These are phyloP conservation scores for Plasmodium berghei DNA, from an alignment of 169 alveolate genomes.

Conservation along the genomic window DNA sequence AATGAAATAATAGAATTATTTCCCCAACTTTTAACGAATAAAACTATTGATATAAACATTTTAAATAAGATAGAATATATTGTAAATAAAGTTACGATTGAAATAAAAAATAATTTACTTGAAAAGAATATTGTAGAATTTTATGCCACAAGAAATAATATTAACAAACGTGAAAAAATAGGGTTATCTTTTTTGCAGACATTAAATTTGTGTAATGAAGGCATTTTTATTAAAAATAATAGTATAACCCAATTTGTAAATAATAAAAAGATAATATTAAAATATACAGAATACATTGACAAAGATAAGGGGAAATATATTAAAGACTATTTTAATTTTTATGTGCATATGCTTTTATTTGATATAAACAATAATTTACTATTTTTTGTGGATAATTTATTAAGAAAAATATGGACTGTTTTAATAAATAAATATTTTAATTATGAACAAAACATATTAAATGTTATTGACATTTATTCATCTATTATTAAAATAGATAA, in stretches of 20 bases:
- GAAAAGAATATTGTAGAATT: background rate
- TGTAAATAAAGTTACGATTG: background rate
- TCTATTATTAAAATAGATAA: constrained; percentile 50
- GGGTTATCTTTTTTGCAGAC: constrained; percentile 16
- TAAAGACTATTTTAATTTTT: constrained; percentile 27
- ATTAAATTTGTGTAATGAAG: constrained; percentile 64
- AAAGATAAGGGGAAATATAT: background rate
- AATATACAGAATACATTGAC: background rate
- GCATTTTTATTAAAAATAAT: constrained; percentile 30
- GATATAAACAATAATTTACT: constrained; percentile 46
- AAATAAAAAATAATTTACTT: background rate
- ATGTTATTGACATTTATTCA: constrained; percentile 53
- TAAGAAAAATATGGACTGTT: constrained; percentile 14
- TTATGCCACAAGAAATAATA: background rate
- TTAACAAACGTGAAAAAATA: background rate
- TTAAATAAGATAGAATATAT: constrained; percentile 10
- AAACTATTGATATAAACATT: background rate
- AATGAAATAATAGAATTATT: constrained; percentile 48
- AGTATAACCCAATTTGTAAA: constrained; percentile 24
- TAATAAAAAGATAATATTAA: constrained; percentile 43
- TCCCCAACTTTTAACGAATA: constrained; percentile 17
- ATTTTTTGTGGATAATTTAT: constrained; percentile 19
- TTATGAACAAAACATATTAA: constrained; percentile 16
- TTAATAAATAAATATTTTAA: constrained; percentile 12
- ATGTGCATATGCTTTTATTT: constrained; percentile 75